Percentiles rank a stretch among this genome's conserved stretches.
Evolutionary conservation across 2,329 filamentous ascomycete genomes (phyloP).

Genomic region (Fusarium gaditjirri): DNA sequence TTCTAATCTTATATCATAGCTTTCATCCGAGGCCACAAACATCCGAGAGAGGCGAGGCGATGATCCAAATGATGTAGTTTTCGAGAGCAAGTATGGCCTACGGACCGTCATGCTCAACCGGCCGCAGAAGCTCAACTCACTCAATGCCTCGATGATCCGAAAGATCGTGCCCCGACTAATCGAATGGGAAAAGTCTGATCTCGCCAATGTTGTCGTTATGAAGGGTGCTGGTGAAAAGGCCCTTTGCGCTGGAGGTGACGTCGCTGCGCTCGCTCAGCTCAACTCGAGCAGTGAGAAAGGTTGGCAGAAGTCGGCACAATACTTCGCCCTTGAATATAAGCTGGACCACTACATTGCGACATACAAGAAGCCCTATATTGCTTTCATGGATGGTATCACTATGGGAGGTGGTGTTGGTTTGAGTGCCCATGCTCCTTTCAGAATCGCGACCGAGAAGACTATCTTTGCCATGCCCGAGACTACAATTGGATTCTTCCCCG

Average conservation of each 20-base stretch:
- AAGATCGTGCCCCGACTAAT: conserved; percentile 91
- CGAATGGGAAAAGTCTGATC: conserved; percentile 94
- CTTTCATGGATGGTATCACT: conserved; percentile 97
- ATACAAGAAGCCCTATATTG: conserved; percentile 90
- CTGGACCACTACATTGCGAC: conserved; percentile 96
- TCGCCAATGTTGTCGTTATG: conserved; percentile 92
- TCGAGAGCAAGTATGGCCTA: conserved; percentile 87
- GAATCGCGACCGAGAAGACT: conserved; percentile 95
- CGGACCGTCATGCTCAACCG: conserved; percentile 95
- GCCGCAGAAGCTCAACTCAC: conserved; percentile 88
- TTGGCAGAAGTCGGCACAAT: conserved; percentile 79
- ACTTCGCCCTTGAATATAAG: conserved; percentile 95
- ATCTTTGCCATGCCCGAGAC: conserved; percentile 99
- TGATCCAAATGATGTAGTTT: conserved; percentile 90
- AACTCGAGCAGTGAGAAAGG: conserved; percentile 77
- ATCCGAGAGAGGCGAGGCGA: conserved; percentile 72
- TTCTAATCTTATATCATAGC: conserved; percentile 42
- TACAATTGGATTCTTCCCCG: conserved; percentile 97
- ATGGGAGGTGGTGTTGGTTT: conserved; percentile 98
- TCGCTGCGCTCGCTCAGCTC: conserved; percentile 78
- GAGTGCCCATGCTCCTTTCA: conserved; percentile 93
- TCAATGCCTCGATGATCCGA: conserved; percentile 93
- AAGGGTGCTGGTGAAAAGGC: conserved; percentile 88
- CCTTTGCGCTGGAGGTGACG: conserved; percentile 94
- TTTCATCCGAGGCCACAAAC: conserved; percentile 49